Evolutionary conservation across 2,329 filamentous ascomycete genomes (phyloP).

Genomic region (Fonsecaea multimorphosa): DNA sequence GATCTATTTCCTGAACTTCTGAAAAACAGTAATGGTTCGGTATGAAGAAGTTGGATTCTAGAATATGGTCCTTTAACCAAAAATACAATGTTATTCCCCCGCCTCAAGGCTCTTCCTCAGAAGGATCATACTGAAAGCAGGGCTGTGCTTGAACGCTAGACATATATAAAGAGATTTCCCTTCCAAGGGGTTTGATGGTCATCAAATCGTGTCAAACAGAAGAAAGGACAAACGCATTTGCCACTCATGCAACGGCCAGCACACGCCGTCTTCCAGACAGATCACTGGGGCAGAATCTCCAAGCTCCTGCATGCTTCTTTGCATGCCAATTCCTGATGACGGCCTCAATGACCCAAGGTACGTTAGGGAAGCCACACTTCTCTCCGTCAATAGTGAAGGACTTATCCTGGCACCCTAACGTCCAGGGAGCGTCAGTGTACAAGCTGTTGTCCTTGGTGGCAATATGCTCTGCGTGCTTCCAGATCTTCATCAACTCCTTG

Average conservation of each 20-base stretch:
- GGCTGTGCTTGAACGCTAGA: conserved; percentile 25
- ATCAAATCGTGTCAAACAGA: conserved; percentile 10
- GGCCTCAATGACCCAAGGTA: conserved; percentile 24
- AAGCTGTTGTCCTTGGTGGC: conserved; percentile 25
- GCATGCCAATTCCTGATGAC: conserved; percentile 35
- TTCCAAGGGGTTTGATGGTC: conserved; percentile 4
- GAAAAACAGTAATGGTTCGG: conserved; percentile 48
- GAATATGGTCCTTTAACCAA: conserved; percentile 11
- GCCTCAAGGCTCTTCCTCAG: neutral
- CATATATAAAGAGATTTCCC: conserved; percentile 8
- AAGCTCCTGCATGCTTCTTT: conserved; percentile 34
- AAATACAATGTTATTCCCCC: conserved; percentile 2
- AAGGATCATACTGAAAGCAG: neutral
- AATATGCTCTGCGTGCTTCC: conserved; percentile 34
- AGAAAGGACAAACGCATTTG: conserved; percentile 1
- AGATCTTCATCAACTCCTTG: conserved; percentile 36
- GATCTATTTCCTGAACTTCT: conserved; percentile 83
- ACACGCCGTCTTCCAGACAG: conserved; percentile 30
- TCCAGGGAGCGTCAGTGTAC: conserved; percentile 33
- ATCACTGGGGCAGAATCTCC: conserved; percentile 38
- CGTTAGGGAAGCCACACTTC: conserved; percentile 25
- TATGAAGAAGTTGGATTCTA: neutral
- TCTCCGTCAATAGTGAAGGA: conserved; percentile 36
- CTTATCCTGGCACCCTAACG: conserved; percentile 39
- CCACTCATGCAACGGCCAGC: conserved; percentile 17